Percentiles rank a stretch among this genome's conserved stretches.
Evolutionary conservation across 805 yeast genomes (phyloP).

Genomic region (Pichia californica): DNA sequence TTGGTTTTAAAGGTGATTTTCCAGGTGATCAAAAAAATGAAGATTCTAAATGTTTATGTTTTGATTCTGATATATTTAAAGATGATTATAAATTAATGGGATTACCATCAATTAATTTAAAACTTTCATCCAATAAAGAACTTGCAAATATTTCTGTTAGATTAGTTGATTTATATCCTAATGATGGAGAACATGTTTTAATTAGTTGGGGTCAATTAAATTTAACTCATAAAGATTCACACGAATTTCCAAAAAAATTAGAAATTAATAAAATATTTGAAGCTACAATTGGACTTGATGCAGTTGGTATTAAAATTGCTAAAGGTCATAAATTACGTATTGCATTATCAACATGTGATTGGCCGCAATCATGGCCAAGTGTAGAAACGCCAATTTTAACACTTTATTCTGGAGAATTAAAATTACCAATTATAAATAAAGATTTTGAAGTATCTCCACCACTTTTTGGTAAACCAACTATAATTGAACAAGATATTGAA

Average conservation of each 20-base stretch:
- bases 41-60: conserved; percentile 34
- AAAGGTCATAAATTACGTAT: conserved; percentile 35
- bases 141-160: conserved; percentile 36
- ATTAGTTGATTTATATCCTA: conserved; percentile 35
- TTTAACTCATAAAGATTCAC: conserved; percentile 35
- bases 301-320: conserved; percentile 31
- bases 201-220: conserved; percentile 43
- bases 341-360: conserved; percentile 39
- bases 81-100: conserved; percentile 31
- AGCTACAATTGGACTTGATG: conserved; percentile 33
- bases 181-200: conserved; percentile 31
- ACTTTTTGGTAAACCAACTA: conserved; percentile 26
- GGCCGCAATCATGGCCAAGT: conserved; percentile 45
- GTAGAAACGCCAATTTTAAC: conserved; percentile 35
- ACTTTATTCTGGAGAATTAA: conserved; percentile 27
- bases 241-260: conserved; percentile 35
- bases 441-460: conserved; percentile 17
- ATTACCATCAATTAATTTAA: conserved; percentile 29
- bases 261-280: conserved; percentile 29
- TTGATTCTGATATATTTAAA: conserved; percentile 28
- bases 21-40: conserved; percentile 39
- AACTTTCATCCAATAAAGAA: conserved; percentile 31
- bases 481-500: conserved; percentile 23
- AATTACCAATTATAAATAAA: conserved; percentile 26
- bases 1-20: conserved; percentile 41